Evolutionary conservation across 2,329 filamentous ascomycete genomes (phyloP).

Genomic region (Claviceps digitariae): DNA sequence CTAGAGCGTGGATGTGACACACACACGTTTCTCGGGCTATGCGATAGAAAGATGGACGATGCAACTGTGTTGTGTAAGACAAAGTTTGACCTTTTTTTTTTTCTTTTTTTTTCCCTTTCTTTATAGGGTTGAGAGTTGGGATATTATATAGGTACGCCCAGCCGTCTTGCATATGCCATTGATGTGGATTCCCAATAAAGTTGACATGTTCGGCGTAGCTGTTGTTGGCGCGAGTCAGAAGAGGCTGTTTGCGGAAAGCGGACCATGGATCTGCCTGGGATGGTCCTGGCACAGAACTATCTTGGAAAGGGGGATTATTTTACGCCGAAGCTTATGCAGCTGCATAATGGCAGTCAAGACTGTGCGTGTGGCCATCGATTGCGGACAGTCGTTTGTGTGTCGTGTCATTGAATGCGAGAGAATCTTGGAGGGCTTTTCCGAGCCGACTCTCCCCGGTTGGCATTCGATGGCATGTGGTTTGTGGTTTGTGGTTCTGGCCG

Average conservation of each 20-base stretch:
- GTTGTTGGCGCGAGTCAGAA: background rate
- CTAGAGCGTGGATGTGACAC: background rate
- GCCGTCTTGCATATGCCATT: background rate
- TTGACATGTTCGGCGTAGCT: background rate
- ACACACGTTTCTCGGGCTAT: background rate
- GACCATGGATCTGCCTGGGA: background rate
- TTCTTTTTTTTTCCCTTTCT: too few relatives aligned
- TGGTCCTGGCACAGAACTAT: background rate
- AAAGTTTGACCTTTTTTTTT: background rate
- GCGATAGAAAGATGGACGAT: background rate
- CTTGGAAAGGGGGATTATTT: background rate
- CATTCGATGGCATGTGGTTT: background rate
- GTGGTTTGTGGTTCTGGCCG: background rate
- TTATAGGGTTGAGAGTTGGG: background rate
- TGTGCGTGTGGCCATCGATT: background rate
- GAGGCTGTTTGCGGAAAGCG: background rate
- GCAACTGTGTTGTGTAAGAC: background rate
- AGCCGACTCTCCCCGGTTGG: background rate
- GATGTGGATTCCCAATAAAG: background rate
- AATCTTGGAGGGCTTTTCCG: background rate
- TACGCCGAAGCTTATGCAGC: background rate
- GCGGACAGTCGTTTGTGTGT: background rate
- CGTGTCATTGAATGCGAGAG: background rate
- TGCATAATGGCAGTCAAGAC: background rate
- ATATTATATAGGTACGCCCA: background rate